phyloP scores from a whole-genome alignment of 148 eudicot species.

The Vaccinium macrocarpon region DNA sequence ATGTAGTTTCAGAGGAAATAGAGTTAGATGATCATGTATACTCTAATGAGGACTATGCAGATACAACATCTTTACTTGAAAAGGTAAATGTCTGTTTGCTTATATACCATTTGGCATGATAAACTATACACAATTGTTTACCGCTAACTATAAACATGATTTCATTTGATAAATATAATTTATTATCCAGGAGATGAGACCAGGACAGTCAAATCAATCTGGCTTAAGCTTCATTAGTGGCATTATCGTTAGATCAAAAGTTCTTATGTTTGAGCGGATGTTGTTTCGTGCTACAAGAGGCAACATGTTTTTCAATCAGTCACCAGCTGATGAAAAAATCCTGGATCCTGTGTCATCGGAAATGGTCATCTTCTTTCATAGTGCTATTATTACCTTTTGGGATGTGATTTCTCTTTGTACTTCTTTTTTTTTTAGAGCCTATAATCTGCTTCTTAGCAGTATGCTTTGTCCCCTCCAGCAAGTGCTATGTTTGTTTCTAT shows the following conservation, averaged over 20 bases:
- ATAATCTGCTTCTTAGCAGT: neutral
- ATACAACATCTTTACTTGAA: slow-evolving; percentile 78
- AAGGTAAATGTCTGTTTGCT: slow-evolving; percentile 41
- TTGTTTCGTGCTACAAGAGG: slow-evolving; percentile 98
- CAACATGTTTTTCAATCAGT: slow-evolving; percentile 93
- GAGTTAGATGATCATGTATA: slow-evolving; percentile 77
- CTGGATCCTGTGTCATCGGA: slow-evolving; percentile 84
- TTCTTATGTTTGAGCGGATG: slow-evolving; percentile 85
- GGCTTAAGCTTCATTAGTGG: slow-evolving; percentile 94
- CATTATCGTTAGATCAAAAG: slow-evolving; percentile 78
- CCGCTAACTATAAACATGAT: neutral
- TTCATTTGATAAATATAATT: slow-evolving; percentile 23
- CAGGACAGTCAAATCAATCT: slow-evolving; percentile 66
- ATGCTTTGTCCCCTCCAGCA: neutral
- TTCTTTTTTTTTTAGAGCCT: neutral
- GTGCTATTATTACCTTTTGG: slow-evolving; percentile 1
- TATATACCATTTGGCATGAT: neutral
- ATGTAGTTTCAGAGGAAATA: slow-evolving; percentile 58
- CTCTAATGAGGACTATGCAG: slow-evolving; percentile 55
- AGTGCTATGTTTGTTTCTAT: slow-evolving; percentile 10
- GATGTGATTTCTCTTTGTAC: neutral
- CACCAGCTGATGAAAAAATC: slow-evolving; percentile 77
- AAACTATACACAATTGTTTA: neutral
- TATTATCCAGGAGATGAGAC: slow-evolving; percentile 74
- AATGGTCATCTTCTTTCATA: slow-evolving; percentile 46